A percentile compares a stretch with the other conserved stretches of the same genome.
phyloP scores from a whole-genome alignment of 306 rosid genomes.

The Castanea sativa region DNA sequence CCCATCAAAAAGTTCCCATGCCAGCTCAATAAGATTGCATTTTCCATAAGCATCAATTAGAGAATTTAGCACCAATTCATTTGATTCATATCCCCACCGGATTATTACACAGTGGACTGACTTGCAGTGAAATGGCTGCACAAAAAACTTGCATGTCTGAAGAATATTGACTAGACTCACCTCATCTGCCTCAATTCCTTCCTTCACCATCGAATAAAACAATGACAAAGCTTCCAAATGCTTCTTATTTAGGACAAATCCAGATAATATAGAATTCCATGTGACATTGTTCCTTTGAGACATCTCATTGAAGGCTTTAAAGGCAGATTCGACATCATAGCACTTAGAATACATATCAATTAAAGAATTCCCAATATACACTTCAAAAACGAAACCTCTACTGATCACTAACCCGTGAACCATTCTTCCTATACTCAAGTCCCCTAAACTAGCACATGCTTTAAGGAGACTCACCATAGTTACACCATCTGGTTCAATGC shows the following conservation, averaged over 20 bases:
- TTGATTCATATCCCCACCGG: conserved; percentile 30
- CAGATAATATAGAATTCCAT: conserved; percentile 41
- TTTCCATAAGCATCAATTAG: conserved; percentile 47
- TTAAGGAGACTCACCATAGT: conserved; percentile 40
- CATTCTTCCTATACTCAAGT: conserved; percentile 21
- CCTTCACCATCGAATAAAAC: conserved; percentile 30
- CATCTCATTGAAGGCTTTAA: conserved; percentile 29
- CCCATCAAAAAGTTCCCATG: conserved; percentile 33
- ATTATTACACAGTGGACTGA: conserved; percentile 32
- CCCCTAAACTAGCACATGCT: conserved; percentile 36
- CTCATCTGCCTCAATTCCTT: conserved; percentile 34
- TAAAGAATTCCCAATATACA: conserved; percentile 47
- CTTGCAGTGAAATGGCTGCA: conserved; percentile 25
- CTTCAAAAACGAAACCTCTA: conserved; percentile 39
- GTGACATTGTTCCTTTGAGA: conserved; percentile 37
- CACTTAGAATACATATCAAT: conserved; percentile 50
- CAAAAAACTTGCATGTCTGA: conserved; percentile 37
- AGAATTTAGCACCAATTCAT: conserved; percentile 34
- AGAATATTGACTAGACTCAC: conserved; percentile 47
- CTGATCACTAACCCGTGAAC: conserved; percentile 43
- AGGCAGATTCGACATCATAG: conserved; percentile 29
- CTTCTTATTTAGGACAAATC: conserved; percentile 35
- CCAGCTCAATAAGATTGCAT: conserved; percentile 33
- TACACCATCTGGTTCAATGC: conserved; percentile 37
- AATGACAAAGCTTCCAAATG: conserved; percentile 32